phyloP scores from a whole-genome alignment of 495 filamentous ascomycete species.

The Daldinia bambusicola region DNA sequence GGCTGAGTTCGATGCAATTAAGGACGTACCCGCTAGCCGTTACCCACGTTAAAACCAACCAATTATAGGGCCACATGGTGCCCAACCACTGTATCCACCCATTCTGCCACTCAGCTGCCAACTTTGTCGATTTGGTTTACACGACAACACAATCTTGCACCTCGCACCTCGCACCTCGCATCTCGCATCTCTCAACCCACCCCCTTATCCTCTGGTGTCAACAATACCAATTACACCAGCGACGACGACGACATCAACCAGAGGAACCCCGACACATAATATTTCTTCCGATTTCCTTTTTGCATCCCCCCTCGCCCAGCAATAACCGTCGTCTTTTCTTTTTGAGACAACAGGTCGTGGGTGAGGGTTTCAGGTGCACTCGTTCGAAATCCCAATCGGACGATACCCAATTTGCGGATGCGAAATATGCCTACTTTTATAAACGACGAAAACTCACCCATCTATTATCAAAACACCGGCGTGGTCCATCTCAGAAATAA shows the following conservation, averaged over 20 bases:
- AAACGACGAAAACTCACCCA: slow-evolving; percentile 60
- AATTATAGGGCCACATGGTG: slow-evolving; percentile 11
- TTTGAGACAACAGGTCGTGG: slow-evolving; percentile 19
- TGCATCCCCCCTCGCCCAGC: slow-evolving; percentile 31
- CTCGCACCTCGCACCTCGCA: too few species aligned
- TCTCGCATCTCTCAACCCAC: slow-evolving; percentile 25
- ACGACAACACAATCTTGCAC: slow-evolving; percentile 42
- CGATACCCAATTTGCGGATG: slow-evolving; percentile 41
- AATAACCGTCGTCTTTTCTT: background rate
- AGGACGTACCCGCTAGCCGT: slow-evolving; percentile 19
- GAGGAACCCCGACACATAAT: background rate
- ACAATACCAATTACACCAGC: slow-evolving; percentile 24
- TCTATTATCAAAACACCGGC: slow-evolving; percentile 55
- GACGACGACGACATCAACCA: slow-evolving; percentile 17
- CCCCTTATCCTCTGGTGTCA: slow-evolving; percentile 28
- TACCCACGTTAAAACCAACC: slow-evolving; percentile 37
- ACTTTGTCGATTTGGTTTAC: slow-evolving; percentile 36
- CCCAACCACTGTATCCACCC: slow-evolving; percentile 25
- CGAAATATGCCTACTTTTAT: slow-evolving; percentile 68
- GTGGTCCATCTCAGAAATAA: slow-evolving; percentile 52
- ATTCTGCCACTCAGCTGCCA: slow-evolving; percentile 38
- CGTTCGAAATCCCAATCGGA: slow-evolving; percentile 21
- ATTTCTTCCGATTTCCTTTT: slow-evolving; percentile 3
- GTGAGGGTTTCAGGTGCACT: slow-evolving; percentile 42
- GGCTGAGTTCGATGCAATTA: slow-evolving; percentile 39